Percentiles rank a stretch among this genome's conserved stretches.
phyloP scores from a whole-genome alignment of 768 basidiomycete species.

The Tubosaeta sp. region DNA sequence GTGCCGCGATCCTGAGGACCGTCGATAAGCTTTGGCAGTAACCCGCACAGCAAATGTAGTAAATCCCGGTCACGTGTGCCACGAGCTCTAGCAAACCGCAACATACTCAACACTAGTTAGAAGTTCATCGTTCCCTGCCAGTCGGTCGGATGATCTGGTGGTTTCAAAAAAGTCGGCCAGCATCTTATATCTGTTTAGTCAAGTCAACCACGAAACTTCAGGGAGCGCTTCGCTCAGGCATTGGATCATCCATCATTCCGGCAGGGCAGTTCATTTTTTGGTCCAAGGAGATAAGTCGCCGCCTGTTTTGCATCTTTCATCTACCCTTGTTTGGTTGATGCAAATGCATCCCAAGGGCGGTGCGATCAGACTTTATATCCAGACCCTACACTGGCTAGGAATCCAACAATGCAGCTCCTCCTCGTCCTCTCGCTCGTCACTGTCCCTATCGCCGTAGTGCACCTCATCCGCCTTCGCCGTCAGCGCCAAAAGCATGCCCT shows the following conservation, averaged over 20 bases:
- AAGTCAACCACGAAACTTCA: neutral
- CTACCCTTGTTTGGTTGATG: neutral
- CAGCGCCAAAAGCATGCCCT: slow-evolving; percentile 7
- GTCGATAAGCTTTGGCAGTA: too few species aligned
- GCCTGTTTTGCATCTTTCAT: neutral
- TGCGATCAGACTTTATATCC: neutral
- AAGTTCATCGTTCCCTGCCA: too few species aligned
- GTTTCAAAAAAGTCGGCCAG: too few species aligned
- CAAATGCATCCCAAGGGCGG: too few species aligned
- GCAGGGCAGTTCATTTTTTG: neutral
- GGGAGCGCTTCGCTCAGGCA: neutral
- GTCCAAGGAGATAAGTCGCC: neutral
- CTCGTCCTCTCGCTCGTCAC: neutral
- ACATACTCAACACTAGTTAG: too few species aligned
- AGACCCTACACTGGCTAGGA: neutral
- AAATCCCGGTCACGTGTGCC: too few species aligned
- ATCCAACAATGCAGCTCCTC: neutral
- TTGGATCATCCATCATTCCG: neutral
- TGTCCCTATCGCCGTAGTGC: neutral
- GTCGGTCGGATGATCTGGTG: too few species aligned
- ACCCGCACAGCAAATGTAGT: too few species aligned
- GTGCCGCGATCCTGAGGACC: too few species aligned
- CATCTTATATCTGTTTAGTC: too few species aligned
- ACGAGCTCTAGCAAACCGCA: too few species aligned
- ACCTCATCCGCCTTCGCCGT: slow-evolving; percentile 5